Conservation (phyloP, 73 alveolate species). For the Paramecium primaurelia region DNA sequence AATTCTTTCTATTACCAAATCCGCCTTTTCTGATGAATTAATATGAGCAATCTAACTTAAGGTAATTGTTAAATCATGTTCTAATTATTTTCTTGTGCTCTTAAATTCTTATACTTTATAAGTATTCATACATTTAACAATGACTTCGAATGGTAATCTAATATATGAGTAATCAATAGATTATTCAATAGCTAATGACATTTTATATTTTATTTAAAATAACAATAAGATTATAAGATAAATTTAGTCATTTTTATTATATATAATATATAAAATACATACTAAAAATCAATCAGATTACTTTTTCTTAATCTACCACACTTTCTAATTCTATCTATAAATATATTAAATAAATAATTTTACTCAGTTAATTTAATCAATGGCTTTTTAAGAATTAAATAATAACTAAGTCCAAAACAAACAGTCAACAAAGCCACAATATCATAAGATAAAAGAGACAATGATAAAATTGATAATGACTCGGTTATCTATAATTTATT, state of each 20-base stretch:
- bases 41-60: neutral
- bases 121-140: neutral
- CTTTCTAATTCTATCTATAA: neutral
- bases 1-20: neutral
- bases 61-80: neutral
- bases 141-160: neutral
- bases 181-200: neutral
- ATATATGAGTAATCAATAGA: neutral
- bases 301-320: neutral
- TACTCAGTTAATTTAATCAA: neutral
- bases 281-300: neutral
- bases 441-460: neutral
- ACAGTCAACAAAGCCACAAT: neutral
- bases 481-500: neutral
- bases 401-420: neutral
- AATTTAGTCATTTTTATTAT: neutral
- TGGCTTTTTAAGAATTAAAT: neutral
- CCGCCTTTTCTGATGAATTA: neutral
- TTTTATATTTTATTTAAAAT: neutral
- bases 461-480: neutral
- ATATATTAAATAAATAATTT: neutral
- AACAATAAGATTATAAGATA: neutral
- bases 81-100: neutral
- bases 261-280: neutral
- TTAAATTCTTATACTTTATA: neutral